phyloP scores from a whole-genome alignment of 257 asterid species.

The Gentiana straminea region DNA sequence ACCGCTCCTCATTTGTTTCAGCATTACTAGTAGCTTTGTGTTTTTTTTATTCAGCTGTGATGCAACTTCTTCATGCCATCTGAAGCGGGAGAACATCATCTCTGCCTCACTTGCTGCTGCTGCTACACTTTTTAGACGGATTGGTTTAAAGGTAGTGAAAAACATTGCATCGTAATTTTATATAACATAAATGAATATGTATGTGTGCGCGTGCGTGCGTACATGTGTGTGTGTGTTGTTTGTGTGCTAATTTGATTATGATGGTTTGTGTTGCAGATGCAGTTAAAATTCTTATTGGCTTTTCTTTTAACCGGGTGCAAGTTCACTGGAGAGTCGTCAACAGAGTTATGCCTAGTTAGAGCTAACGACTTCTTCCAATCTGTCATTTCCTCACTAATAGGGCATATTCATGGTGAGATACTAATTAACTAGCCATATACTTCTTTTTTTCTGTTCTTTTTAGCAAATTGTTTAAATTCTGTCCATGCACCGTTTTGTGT shows the following conservation, averaged over 20 bases:
- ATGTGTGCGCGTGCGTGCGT: too few relatives aligned
- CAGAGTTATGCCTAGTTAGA: constrained; percentile 48
- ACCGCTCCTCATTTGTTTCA: not conserved
- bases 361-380: constrained; percentile 50
- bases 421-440: too few relatives aligned
- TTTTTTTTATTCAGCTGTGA: constrained; percentile 30
- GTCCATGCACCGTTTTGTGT: too few relatives aligned
- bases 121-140: constrained; percentile 45
- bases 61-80: constrained; percentile 32
- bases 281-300: constrained; percentile 49
- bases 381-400: constrained; percentile 38
- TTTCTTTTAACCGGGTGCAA: constrained; percentile 72
- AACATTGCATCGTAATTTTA: too few relatives aligned
- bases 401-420: constrained; percentile 43
- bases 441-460: too few relatives aligned
- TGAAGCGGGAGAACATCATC: constrained; percentile 39
- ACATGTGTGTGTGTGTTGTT: not conserved
- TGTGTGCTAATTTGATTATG: constrained; percentile 13
- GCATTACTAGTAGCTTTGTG: constrained; percentile 6
- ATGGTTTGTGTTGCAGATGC: constrained; percentile 49
- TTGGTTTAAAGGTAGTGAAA: constrained; percentile 43
- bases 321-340: constrained; percentile 67
- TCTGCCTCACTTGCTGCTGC: constrained; percentile 40
- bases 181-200: too few relatives aligned
- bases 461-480: too few relatives aligned